Conservation (phyloP, 1,284 basidiomycete species). For the Dichomitus squalens region DNA sequence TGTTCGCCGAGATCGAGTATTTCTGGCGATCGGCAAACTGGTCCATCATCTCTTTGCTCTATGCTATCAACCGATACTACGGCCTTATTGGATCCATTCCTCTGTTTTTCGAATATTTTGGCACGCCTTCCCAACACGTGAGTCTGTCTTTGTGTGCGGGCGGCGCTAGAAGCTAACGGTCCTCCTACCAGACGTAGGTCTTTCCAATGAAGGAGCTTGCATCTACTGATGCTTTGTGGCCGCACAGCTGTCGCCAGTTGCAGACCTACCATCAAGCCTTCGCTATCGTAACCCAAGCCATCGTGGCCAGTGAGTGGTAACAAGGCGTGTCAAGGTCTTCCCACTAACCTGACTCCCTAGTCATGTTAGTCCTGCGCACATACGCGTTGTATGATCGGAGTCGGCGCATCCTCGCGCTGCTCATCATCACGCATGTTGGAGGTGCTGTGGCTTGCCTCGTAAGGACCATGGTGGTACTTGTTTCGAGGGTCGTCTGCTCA, state of each 20-base stretch:
- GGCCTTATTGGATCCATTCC: constrained; percentile 19
- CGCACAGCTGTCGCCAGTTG: constrained; percentile 13
- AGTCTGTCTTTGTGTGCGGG: not conserved
- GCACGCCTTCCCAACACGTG: constrained; percentile 9
- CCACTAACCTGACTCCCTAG: not conserved
- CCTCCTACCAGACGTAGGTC: not conserved
- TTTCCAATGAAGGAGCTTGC: not conserved
- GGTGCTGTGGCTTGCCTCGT: constrained; percentile 19
- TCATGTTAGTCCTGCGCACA: constrained; percentile 19
- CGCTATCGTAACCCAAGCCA: constrained; percentile 9
- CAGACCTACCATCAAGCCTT: constrained; percentile 21
- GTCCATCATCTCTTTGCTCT: constrained; percentile 16
- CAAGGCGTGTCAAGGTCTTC: too few species aligned
- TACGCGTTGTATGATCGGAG: constrained; percentile 24
- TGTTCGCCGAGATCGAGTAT: constrained; percentile 19
- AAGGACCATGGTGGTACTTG: not conserved
- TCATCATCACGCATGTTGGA: constrained; percentile 13
- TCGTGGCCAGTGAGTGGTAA: constrained; percentile 12
- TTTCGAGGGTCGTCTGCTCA: not conserved
- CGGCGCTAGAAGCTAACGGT: not conserved
- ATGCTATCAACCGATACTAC: constrained; percentile 20
- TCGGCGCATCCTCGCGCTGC: constrained; percentile 16
- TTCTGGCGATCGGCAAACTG: constrained; percentile 23
- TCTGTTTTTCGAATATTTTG: constrained; percentile 19
- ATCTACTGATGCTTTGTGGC: not conserved